Evolutionary conservation across 2,329 filamentous ascomycete genomes (phyloP).

Genomic region (Monilinia laxa): DNA sequence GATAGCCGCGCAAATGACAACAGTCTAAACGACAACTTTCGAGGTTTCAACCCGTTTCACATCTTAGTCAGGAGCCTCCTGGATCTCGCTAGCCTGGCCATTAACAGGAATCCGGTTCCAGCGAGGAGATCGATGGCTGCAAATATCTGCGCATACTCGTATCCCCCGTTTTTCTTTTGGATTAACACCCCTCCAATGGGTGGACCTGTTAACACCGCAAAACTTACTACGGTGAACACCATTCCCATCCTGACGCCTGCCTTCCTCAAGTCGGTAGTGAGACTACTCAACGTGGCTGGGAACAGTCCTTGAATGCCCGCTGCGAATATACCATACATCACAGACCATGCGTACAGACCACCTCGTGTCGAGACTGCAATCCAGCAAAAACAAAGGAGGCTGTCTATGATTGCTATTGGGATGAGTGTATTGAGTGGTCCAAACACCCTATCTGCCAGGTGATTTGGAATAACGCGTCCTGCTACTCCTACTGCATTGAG

Average conservation of each 20-base stretch:
- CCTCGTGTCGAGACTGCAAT: constrained; percentile 45
- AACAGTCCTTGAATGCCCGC: constrained; percentile 54
- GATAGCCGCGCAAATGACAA: constrained; percentile 7
- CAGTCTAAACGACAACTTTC: background rate
- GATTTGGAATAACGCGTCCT: constrained; percentile 50
- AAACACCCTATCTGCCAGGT: constrained; percentile 49
- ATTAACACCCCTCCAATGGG: constrained; percentile 56
- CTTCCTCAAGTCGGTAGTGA: constrained; percentile 54
- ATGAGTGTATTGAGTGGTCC: constrained; percentile 55
- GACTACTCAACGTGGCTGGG: constrained; percentile 50
- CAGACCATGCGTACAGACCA: constrained; percentile 51
- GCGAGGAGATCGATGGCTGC: constrained; percentile 47
- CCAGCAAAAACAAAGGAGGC: constrained; percentile 49
- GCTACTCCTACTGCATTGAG: constrained; percentile 53
- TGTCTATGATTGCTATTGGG: constrained; percentile 43
- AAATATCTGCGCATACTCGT: constrained; percentile 53
- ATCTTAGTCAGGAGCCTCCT: constrained; percentile 38
- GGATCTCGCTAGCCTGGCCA: constrained; percentile 44
- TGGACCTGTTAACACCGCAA: constrained; percentile 54
- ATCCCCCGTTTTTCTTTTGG: constrained; percentile 46
- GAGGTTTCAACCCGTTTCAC: constrained; percentile 22
- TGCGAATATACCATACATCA: constrained; percentile 51
- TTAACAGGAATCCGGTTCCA: constrained; percentile 46
- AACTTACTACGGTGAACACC: constrained; percentile 52
- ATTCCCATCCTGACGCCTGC: constrained; percentile 57